Conservation (phyloP, 2,329 filamentous ascomycete genomes). For the Acarospora socialis region DNA sequence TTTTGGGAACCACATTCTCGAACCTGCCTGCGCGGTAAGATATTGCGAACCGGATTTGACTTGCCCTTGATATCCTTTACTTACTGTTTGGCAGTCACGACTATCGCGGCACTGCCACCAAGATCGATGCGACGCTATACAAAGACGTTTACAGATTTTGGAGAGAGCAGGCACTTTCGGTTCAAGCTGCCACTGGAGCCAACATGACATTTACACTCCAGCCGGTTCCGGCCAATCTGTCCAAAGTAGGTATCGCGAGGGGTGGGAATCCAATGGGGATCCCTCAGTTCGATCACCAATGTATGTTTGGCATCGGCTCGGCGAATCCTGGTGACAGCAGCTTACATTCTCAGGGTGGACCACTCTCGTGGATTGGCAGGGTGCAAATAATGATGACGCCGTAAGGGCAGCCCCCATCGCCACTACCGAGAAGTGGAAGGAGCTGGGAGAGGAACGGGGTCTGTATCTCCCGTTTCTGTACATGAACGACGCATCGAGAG, state of each 20-base stretch:
- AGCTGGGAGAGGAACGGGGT: constrained; percentile 1
- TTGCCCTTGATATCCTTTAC: not conserved
- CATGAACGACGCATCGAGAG: constrained; percentile 17
- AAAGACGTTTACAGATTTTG: constrained; percentile 18
- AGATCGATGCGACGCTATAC: constrained; percentile 17
- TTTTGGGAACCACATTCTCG: constrained; percentile 6
- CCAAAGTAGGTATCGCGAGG: constrained; percentile 8
- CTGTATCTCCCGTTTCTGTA: constrained; percentile 10
- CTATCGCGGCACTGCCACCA: constrained; percentile 12
- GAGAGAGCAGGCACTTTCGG: constrained; percentile 10
- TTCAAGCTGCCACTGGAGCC: constrained; percentile 10
- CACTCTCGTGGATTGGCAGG: constrained; percentile 14
- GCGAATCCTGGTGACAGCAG: not conserved
- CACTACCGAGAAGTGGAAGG: constrained; percentile 19
- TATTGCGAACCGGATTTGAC: not conserved
- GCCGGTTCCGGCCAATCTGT: constrained; percentile 10
- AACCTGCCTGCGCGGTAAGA: constrained; percentile 5
- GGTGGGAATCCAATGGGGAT: constrained; percentile 14
- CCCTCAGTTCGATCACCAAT: constrained; percentile 9
- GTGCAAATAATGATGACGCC: constrained; percentile 11
- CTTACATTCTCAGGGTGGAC: constrained; percentile 13
- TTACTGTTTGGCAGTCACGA: constrained; percentile 15
- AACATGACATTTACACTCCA: constrained; percentile 15
- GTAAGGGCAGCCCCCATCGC: constrained; percentile 13
- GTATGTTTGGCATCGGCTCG: constrained; percentile 8